These are phyloP conservation scores for Nothophaeocryptopus gaeumannii DNA, from an alignment of 2,329 filamentous ascomycete species.

Conservation along the genomic window DNA sequence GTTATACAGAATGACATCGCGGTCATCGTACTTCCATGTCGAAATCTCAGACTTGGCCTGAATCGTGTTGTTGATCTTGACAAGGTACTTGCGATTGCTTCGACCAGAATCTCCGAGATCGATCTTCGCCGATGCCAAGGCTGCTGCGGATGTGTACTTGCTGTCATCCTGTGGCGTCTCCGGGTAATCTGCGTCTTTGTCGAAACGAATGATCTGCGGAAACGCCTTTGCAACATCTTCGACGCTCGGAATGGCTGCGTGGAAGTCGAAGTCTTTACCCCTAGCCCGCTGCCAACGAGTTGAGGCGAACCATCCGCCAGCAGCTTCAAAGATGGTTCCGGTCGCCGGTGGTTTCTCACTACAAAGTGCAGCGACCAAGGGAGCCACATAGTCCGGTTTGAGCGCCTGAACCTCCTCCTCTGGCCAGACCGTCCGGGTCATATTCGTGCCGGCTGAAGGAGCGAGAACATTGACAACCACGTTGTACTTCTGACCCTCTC, in stretches of 20 bases:
- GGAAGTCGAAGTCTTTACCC: constrained; percentile 69
- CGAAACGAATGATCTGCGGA: constrained; percentile 76
- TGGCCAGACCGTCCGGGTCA: constrained; percentile 89
- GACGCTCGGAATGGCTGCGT: constrained; percentile 11
- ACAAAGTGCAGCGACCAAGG: constrained; percentile 79
- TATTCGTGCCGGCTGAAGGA: constrained; percentile 89
- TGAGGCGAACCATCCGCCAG: constrained; percentile 83
- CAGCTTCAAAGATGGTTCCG: constrained; percentile 85
- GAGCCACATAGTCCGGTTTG: constrained; percentile 96
- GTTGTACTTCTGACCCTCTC: constrained; percentile 93
- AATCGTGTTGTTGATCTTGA: constrained; percentile 68
- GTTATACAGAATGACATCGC: constrained; percentile 87
- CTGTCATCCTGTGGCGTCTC: constrained; percentile 72
- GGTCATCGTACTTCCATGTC: constrained; percentile 66
- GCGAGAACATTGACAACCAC: constrained; percentile 96
- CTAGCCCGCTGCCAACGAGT: constrained; percentile 92
- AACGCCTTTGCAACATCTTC: constrained; percentile 50
- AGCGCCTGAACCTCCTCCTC: constrained; percentile 95
- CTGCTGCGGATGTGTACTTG: constrained; percentile 50
- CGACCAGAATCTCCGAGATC: constrained; percentile 29
- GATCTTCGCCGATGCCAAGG: constrained; percentile 59
- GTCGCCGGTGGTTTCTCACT: constrained; percentile 79
- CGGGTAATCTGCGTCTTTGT: constrained; percentile 82
- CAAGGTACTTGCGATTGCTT: constrained; percentile 42
- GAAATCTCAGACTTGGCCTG: constrained; percentile 51